Percentiles rank a stretch among this genome's conserved stretches.
Conservation (phyloP, 106 monocot genomes). For the Allium cepa region DNA sequence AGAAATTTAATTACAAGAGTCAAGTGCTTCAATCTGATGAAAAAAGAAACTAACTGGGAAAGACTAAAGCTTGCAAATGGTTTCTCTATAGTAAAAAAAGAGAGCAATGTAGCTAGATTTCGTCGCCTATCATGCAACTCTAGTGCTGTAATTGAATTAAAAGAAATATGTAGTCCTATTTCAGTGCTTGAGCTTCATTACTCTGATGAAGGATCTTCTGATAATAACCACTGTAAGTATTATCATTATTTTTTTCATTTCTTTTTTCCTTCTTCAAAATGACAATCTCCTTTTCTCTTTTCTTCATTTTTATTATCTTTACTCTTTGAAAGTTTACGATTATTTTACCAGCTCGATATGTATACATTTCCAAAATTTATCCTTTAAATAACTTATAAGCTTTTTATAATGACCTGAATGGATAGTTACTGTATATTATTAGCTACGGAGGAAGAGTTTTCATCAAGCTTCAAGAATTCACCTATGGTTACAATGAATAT, state of each 20-base stretch:
- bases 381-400: too few relatives aligned
- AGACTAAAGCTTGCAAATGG: slow-evolving; percentile 3
- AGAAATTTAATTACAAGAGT: slow-evolving; percentile 11
- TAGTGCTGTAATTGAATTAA: not conserved
- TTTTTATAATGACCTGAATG: too few relatives aligned
- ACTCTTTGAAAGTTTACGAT: too few relatives aligned
- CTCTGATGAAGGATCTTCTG: not conserved
- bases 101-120: too few relatives aligned
- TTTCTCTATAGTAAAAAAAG: not conserved
- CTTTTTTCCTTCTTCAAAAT: not conserved
- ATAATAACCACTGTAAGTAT: not conserved
- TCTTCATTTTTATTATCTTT: too few relatives aligned
- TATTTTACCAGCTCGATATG: not conserved
- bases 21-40: slow-evolving; percentile 1
- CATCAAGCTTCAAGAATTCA: too few relatives aligned
- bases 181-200: slow-evolving; percentile 5
- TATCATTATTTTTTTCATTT: too few relatives aligned
- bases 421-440: not conserved
- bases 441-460: not conserved
- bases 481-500: too few relatives aligned
- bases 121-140: not conserved
- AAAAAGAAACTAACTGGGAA: slow-evolving; percentile 14
- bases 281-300: too few relatives aligned
- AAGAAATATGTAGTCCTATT: slow-evolving; percentile 1
- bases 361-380: not conserved